Percentiles rank a stretch among this genome's conserved stretches.
These are phyloP conservation scores for Hibiscus syriacus DNA, from an alignment of 345 rosid genomes.

Conservation along the genomic window DNA sequence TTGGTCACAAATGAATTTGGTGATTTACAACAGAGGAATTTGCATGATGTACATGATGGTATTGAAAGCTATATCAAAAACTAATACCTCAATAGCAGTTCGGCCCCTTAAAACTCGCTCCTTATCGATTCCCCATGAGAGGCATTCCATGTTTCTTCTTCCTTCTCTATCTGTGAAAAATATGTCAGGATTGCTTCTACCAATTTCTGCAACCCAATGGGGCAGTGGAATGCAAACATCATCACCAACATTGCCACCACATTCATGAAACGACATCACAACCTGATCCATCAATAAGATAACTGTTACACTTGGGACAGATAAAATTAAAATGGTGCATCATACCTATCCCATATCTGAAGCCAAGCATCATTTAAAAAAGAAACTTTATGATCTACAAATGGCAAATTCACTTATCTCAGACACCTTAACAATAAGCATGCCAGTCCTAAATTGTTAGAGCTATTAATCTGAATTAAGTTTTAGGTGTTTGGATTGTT, in stretches of 20 bases:
- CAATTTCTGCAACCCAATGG: conserved; percentile 94
- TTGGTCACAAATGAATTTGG: background rate
- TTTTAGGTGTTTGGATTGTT: background rate
- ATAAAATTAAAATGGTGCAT: background rate
- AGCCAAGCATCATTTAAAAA: no score
- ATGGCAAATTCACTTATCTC: background rate
- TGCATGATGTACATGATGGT: conserved; percentile 11
- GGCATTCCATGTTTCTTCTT: conserved; percentile 93
- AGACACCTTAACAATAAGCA: background rate
- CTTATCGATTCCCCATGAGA: conserved; percentile 94
- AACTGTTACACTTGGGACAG: conserved; percentile 13
- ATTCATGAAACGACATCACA: conserved; percentile 55
- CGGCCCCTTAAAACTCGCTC: conserved; percentile 88
- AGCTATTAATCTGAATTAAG: conserved; percentile 1
- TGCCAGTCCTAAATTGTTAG: background rate
- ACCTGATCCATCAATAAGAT: conserved; percentile 45
- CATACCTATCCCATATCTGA: background rate
- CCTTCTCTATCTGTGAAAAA: conserved; percentile 97
- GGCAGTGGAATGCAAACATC: conserved; percentile 98
- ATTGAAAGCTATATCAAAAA: background rate
- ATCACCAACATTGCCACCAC: conserved; percentile 72
- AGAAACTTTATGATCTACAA: background rate
- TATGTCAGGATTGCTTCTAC: conserved; percentile 83
- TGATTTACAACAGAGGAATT: background rate
- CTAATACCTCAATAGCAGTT: conserved; percentile 86